Base-by-base conservation (phyloP, 106 monocot species). In the Phalaenopsis equestris region DNA sequence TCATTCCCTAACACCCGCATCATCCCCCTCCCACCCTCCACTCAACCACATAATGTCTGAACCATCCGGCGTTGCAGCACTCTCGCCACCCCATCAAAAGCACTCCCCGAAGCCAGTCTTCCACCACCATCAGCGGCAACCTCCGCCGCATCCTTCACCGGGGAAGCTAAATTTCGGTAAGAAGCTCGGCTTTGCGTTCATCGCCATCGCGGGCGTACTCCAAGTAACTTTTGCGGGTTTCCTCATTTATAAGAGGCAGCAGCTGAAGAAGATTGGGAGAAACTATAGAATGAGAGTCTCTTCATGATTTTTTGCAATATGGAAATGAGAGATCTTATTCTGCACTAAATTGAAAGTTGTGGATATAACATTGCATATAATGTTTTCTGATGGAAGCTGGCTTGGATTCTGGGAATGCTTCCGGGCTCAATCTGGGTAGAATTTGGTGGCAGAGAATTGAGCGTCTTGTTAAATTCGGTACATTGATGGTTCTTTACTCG, bases 171-270 rank as follows among this genome's bases (percentile, higher is more conserved):
- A 81, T 74, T 58, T 75, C 18, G 81, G 75, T 1, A 81, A 43
- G 24, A 81, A 61, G 56, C 38, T 81, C 11, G 81, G 81, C 42
- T 42, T 81, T 19, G 37, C 61, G 55, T 75, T 81, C 81, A 75
- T 58, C 9, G 74, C 42, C 23, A 75, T 57, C 1, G 81, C 81
- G 4, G 41, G 39, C 12, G 41, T 75, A 11, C 56, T 81, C 56
- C 81, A 81, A 30, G 11, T 81, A 9, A 47, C 55, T 39, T 75
- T 81, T 43, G 81, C 41, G 2, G 56, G 21, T 10, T 81, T 81
- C 15, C 75, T 81, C 42, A 55, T 81, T 61, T 81, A 81, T 47
- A 81, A 81, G 57, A 75, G 73, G 30, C 15, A n/a, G 41, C 81
- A 81, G 75, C 42, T 81, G 55, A 75, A 42, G 42, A 75, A 81